Percentiles rank a stretch among this genome's conserved stretches.
Evolutionary conservation across 2,329 filamentous ascomycete species (phyloP).

Genomic region (Arthrobotrys conoides): DNA sequence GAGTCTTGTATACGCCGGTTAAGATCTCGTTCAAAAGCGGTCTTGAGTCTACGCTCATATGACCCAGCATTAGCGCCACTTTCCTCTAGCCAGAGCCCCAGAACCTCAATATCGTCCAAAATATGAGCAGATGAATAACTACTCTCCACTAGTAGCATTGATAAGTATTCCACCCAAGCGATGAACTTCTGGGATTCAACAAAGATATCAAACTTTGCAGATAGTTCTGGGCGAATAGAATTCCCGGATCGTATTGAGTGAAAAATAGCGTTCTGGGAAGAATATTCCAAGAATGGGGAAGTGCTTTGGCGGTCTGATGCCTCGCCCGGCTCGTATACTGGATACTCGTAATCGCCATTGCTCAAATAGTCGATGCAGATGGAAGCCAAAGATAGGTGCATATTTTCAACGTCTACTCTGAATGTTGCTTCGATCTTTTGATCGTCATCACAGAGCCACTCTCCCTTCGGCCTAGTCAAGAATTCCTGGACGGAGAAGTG

Average conservation of each 20-base stretch:
- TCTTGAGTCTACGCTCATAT: not conserved
- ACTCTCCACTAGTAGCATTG: not conserved
- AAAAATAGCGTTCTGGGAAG: constrained; percentile 1
- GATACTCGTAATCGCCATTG: not conserved
- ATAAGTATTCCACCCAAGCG: not conserved
- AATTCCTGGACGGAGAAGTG: constrained; percentile 26
- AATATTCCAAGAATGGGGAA: constrained; percentile 13
- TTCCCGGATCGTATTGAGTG: constrained; percentile 11
- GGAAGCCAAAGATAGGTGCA: constrained; percentile 1
- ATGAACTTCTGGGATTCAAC: not conserved
- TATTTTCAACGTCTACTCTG: not conserved
- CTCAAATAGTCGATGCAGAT: not conserved
- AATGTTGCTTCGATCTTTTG: not conserved
- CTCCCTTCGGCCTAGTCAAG: not conserved
- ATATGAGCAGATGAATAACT: not conserved
- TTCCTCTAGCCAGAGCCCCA: not conserved
- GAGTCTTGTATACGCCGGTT: not conserved
- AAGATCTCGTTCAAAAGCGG: not conserved
- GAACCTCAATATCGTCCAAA: not conserved
- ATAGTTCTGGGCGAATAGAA: no score
- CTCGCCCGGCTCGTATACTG: not conserved
- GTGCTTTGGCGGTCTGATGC: not conserved
- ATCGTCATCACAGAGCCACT: not conserved
- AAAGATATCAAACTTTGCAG: not conserved
- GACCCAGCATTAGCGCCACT: no score